phyloP scores from a whole-genome alignment of 2,329 filamentous ascomycete genomes.

The Sporothrix sp. region DNA sequence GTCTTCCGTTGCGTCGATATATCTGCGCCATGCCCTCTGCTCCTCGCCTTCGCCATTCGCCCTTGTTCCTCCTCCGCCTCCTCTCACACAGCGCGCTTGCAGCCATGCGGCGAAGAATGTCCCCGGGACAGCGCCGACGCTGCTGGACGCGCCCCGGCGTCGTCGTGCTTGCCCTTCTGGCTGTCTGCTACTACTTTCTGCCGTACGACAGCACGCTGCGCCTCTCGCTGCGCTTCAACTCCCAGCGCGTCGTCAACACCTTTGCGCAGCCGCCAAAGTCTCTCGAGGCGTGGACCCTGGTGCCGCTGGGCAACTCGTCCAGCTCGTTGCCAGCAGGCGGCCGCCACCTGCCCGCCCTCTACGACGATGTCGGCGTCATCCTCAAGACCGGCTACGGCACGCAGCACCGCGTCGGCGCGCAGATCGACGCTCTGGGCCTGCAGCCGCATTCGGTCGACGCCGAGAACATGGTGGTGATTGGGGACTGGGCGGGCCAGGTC shows the following conservation, averaged over 20 bases:
- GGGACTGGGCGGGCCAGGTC: constrained; percentile 36
- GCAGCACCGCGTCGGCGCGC: constrained; percentile 35
- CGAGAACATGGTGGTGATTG: constrained; percentile 39
- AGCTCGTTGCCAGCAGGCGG: constrained; percentile 19
- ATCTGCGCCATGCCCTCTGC: too few species aligned
- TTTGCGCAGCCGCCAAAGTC: constrained; percentile 21
- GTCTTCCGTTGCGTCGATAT: neutral
- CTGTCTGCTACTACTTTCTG: constrained; percentile 20
- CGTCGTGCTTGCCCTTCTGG: neutral
- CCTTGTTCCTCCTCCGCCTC: neutral
- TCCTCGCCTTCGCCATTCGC: neutral
- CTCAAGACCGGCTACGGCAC: constrained; percentile 50
- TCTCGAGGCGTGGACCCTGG: constrained; percentile 7
- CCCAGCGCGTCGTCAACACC: constrained; percentile 27
- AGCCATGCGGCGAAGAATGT: constrained; percentile 5
- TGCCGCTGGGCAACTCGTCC: constrained; percentile 9
- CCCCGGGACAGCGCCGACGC: constrained; percentile 3
- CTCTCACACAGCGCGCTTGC: neutral
- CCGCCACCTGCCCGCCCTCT: constrained; percentile 31
- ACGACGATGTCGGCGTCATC: constrained; percentile 39
- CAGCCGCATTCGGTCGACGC: constrained; percentile 28
- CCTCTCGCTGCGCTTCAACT: constrained; percentile 22
- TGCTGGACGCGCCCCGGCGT: constrained; percentile 1
- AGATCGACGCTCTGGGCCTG: constrained; percentile 37
- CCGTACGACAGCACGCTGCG: constrained; percentile 24